These are phyloP conservation scores for Colletotrichum spaethianum DNA, from an alignment of 2,329 filamentous ascomycete genomes.

Conservation along the genomic window DNA sequence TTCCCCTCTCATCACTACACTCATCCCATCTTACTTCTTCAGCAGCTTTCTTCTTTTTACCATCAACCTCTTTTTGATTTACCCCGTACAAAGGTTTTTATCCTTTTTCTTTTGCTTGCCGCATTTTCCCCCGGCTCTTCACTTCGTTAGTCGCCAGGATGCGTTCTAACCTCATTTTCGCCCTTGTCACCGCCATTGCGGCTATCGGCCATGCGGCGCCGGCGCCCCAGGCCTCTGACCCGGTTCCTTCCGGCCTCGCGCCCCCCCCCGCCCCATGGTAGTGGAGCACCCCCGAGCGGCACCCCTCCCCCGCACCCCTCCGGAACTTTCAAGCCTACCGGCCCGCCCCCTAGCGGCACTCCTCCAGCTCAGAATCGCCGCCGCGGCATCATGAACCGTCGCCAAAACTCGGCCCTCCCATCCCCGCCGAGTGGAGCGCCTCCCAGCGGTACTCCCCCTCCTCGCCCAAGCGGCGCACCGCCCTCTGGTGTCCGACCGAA, in stretches of 20 bases:
- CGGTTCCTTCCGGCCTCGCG: conserved; percentile 20
- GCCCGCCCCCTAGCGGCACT: conserved; percentile 18
- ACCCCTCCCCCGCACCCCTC: conserved; percentile 25
- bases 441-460: conserved; percentile 27
- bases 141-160: conserved; percentile 30
- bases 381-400: conserved; percentile 29
- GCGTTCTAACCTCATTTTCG: conserved; percentile 36
- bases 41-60: conserved; percentile 23
- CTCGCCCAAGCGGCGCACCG: conserved; percentile 18
- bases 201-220: conserved; percentile 34
- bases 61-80: conserved; percentile 15
- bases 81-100: not conserved
- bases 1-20: conserved; percentile 17
- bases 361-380: conserved; percentile 19
- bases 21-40: conserved; percentile 25
- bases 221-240: conserved; percentile 30
- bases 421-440: conserved; percentile 19
- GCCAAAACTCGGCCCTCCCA: conserved; percentile 23
- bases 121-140: not conserved
- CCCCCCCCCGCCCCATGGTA: conserved; percentile 17
- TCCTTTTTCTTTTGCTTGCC: conserved; percentile 8
- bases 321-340: conserved; percentile 26
- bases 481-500: conserved; percentile 7
- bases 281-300: conserved; percentile 28
- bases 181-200: conserved; percentile 33